Base-by-base conservation (phyloP, 2,329 filamentous ascomycete genomes). In the Coniosporium tulheliwenetii region DNA sequence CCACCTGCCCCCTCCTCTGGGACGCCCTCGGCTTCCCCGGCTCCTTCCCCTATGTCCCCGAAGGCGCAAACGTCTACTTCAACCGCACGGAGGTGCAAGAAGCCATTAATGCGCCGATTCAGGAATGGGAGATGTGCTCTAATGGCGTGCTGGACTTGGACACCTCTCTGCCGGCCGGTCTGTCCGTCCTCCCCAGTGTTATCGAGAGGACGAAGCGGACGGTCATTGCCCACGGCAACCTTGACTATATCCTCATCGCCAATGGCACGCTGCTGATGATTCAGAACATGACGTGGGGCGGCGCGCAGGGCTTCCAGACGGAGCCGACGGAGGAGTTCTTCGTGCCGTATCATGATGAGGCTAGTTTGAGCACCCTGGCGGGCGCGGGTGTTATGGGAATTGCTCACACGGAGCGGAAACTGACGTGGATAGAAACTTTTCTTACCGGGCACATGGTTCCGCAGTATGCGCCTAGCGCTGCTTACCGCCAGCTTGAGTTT, bases 221-320 rank as follows among this genome's bases (percentile, higher is more conserved):
- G 8, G 69, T 91, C 48, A 76, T 91, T 51, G 79, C 69, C 2
- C 81, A 87, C 52, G 84, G 81, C 9, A 63, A 71, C 38, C 68
- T 80, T 9, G 84, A 86, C 59, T 81, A 71, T 52, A 69, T 82
- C 44, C 67, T 85, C 8, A 64, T 79, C 16, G 65, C 69, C 50
- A 81, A 82, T 54, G 82, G 81, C 12, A 81, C 81, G 0, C 65
- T 89, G 1, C 63, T 85, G 5, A 70, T 71, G 1, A 77, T 87
- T 43, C 82, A 89, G 54, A 86, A 86, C 62, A 84, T 87, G 77
- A 86, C 81, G 0, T 89, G 77, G 76, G 74, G 75, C 43, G 82
- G 81, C 4, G 56, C 67, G 36, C 73, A 81, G 39, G 84, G 83
- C 0, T 87, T 89, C 65, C 71, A 77, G 47, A 54, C 57, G 1